A percentile compares a stretch with the other conserved stretches of the same genome.
Conservation (phyloP, 2,329 filamentous ascomycete genomes). For the Cladosporium sp. region DNA sequence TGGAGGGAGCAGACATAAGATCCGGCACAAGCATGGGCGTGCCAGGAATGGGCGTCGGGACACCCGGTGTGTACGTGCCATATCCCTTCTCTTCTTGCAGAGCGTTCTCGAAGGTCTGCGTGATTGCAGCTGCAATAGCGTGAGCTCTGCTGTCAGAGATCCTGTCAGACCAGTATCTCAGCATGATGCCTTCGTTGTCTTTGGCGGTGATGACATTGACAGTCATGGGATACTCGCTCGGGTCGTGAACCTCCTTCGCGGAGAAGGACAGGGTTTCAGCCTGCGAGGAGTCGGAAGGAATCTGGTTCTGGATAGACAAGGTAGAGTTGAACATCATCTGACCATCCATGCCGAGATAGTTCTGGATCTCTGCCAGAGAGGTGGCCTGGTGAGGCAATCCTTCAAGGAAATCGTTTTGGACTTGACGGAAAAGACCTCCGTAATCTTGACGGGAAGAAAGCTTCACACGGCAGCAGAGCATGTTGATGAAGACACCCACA, state of each 20-base stretch:
- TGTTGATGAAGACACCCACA: slow-evolving; percentile 15
- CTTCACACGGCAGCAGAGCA: slow-evolving; percentile 14
- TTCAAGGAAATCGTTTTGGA: slow-evolving; percentile 11
- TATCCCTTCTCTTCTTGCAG: slow-evolving; percentile 1
- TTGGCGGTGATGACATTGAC: slow-evolving; percentile 9
- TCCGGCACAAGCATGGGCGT: slow-evolving; percentile 8
- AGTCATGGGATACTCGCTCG: slow-evolving; percentile 12
- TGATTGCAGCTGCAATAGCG: slow-evolving; percentile 8
- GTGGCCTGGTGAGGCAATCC: slow-evolving; percentile 15
- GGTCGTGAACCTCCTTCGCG: slow-evolving; percentile 8
- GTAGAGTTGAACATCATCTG: slow-evolving; percentile 15
- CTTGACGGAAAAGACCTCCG: slow-evolving; percentile 9
- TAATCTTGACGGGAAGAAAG: slow-evolving; percentile 8
- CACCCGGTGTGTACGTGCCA: background rate
- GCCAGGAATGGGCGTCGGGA: background rate
- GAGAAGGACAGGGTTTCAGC: slow-evolving; percentile 8
- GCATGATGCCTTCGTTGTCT: slow-evolving; percentile 10
- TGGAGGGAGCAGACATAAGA: slow-evolving; percentile 2
- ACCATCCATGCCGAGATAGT: slow-evolving; percentile 60
- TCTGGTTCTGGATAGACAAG: slow-evolving; percentile 44
- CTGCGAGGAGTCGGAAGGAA: slow-evolving; percentile 1
- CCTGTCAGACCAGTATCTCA: slow-evolving; percentile 12
- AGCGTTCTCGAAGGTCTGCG: slow-evolving; percentile 10
- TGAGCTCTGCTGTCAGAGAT: slow-evolving; percentile 11
- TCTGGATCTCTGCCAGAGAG: slow-evolving; percentile 58